Conservation (phyloP, 352 stramenopile genomes). For the Pythium biforme region DNA sequence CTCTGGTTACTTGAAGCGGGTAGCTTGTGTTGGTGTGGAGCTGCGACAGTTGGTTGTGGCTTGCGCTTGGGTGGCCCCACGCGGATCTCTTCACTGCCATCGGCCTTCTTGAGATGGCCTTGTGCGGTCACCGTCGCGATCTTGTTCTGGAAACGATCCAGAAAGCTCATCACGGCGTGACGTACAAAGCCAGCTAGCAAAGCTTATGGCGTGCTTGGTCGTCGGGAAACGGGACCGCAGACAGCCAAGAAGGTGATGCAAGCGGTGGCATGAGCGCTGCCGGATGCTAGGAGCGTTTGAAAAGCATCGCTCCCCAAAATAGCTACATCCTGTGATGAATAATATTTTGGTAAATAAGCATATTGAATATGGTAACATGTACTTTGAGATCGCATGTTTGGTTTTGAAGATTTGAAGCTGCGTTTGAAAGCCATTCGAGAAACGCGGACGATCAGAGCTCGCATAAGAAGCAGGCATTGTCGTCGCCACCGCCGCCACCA, state of each 20-base stretch:
- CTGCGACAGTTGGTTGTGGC: constrained; percentile 4
- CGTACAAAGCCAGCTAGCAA: too few species aligned
- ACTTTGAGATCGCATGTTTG: constrained; percentile 4
- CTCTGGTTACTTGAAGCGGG: constrained; percentile 12
- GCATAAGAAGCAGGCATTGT: too few species aligned
- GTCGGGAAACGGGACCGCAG: too few species aligned
- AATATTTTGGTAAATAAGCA: not conserved
- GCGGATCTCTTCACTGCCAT: constrained; percentile 80
- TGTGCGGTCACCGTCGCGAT: constrained; percentile 80
- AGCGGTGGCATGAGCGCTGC: too few species aligned
- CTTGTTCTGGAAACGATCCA: constrained; percentile 82
- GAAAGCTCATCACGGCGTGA: constrained; percentile 62
- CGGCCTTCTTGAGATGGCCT: constrained; percentile 71
- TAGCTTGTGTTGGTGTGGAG: not conserved
- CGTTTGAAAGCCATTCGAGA: constrained; percentile 15
- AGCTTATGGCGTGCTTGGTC: not conserved
- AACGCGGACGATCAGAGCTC: too few species aligned
- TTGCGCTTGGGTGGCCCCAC: constrained; percentile 66
- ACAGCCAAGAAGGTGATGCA: too few species aligned
- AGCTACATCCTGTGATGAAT: constrained; percentile 26
- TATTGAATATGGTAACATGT: not conserved
- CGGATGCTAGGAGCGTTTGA: too few species aligned
- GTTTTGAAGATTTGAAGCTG: constrained; percentile 31
- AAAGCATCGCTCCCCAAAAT: constrained; percentile 18
- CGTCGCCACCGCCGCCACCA: not conserved